Base-by-base conservation (phyloP, 371 early-diverging fungal species). In the Chytridium lagenaria region DNA sequence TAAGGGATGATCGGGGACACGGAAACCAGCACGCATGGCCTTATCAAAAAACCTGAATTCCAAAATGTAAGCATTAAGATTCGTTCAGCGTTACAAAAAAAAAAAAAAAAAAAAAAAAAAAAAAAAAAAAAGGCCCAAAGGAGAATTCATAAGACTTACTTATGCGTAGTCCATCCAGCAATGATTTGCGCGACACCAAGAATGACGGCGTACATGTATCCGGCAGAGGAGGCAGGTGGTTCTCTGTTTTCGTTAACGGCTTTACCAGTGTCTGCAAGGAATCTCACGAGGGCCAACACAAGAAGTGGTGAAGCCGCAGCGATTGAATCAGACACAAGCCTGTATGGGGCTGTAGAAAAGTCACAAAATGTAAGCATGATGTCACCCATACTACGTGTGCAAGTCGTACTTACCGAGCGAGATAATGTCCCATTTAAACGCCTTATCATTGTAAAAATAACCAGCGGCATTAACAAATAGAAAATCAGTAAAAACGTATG, bases 141-240 rank as follows among this genome's bases (percentile, higher is more conserved):
- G 55, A 23, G 61, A 5, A 61, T 12, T 5, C 34, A 2, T 37
- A 19, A 44, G 44, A 7, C 61, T 36, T 72, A 69, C 71, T 67
- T 67, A 50, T 73, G 63, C 15, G 49, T 61, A 7, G 59, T 50
- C 63, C 59, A 67, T 1, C 67, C 67, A 28, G 73, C 19, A 26
- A 71, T 5, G 2, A 77, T 40, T 50, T 77, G 77, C 37, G 59
- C 50, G 7, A 67, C n/a, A 28, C 69, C 74, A 19, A 77, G 44
- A n/a, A 16, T 49, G 15, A 57, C 36, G 19, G 71, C 59, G 31
- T 73, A 55, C 33, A 44, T 31, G 67, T 70, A 77, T 55, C 66
- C 72, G 36, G 16, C 49, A 34, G 51, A 57, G n/a, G 69, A 2
- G 2, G 55, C 37, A n/a, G 69, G 69, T 31, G 69, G 59, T 19